Percentiles rank a stretch among this genome's conserved stretches.
Evolutionary conservation across 176 grass and related monocot genomes (phyloP).

Genomic region (Avena sativa): DNA sequence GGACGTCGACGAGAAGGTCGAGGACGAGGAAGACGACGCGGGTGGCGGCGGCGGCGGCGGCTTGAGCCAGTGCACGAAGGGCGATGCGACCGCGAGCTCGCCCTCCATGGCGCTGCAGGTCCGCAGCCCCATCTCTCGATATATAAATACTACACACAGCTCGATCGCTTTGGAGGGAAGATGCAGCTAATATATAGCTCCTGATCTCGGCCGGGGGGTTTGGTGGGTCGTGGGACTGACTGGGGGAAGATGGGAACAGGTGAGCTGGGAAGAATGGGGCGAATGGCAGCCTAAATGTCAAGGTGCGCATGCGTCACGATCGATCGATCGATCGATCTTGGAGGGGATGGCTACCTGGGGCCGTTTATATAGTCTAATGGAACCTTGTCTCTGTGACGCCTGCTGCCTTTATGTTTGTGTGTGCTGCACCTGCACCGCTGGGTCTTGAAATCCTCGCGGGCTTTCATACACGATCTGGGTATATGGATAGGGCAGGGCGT

Average conservation of each 20-base stretch:
- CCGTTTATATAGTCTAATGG: constrained; percentile 39
- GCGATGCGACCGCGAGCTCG: constrained; percentile 12
- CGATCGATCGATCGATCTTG: constrained; percentile 36
- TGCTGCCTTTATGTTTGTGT: constrained; percentile 16
- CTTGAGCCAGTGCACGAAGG: constrained; percentile 66
- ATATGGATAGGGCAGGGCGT: not conserved
- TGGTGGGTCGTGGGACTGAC: constrained; percentile 46
- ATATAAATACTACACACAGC: not conserved
- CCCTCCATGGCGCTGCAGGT: constrained; percentile 49
- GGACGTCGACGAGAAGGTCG: not conserved
- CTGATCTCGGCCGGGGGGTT: constrained; percentile 39
- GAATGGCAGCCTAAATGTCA: constrained; percentile 49
- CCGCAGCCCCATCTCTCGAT: constrained; percentile 22
- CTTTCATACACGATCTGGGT: constrained; percentile 41
- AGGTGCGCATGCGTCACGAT: constrained; percentile 43
- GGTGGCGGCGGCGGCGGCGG: not conserved
- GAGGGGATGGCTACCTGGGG: constrained; percentile 9
- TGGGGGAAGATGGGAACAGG: not conserved
- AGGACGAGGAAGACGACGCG: not conserved
- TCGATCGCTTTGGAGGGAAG: not conserved
- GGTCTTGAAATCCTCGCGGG: constrained; percentile 1
- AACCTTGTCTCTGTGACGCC: not conserved
- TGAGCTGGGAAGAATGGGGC: not conserved
- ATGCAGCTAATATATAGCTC: constrained; percentile 25
- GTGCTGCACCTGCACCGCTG: not conserved